phyloP scores from a whole-genome alignment of 257 asterid species.

The Solanum arcanum region DNA sequence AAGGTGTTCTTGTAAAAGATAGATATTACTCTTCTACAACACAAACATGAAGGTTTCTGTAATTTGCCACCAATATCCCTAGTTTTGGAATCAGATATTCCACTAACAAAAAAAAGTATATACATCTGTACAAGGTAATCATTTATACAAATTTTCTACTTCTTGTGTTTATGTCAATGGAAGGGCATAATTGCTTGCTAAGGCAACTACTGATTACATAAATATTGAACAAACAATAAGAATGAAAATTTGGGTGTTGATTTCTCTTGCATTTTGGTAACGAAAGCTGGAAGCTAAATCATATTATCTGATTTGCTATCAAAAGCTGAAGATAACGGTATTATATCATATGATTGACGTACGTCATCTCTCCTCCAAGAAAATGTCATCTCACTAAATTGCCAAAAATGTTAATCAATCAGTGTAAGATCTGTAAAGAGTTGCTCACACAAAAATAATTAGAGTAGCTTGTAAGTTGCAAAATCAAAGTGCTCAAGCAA shows the following conservation, averaged over 20 bases:
- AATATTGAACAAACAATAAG: background rate
- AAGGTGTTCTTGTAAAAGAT: background rate
- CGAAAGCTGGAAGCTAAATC: background rate
- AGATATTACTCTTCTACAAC: background rate
- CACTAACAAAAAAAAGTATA: background rate
- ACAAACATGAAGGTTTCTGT: background rate
- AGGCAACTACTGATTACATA: background rate
- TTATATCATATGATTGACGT: background rate
- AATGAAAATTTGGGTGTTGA: background rate
- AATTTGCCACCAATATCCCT: background rate
- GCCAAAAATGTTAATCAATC: background rate
- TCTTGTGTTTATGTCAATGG: background rate
- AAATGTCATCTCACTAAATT: constrained; percentile 1
- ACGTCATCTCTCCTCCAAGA: constrained; percentile 2
- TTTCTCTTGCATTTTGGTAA: background rate
- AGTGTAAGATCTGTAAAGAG: background rate
- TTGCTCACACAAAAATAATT: background rate
- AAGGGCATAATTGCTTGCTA: background rate
- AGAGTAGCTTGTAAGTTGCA: background rate
- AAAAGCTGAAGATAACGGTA: background rate
- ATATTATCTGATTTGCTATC: background rate
- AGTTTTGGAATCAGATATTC: background rate
- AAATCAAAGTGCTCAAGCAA: background rate
- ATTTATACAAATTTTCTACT: background rate
- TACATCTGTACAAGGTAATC: background rate